A percentile compares a stretch with the other conserved stretches of the same genome.
These are phyloP conservation scores for Dioscorea zingiberensis DNA, from an alignment of 106 monocot genomes.

Conservation along the genomic window DNA sequence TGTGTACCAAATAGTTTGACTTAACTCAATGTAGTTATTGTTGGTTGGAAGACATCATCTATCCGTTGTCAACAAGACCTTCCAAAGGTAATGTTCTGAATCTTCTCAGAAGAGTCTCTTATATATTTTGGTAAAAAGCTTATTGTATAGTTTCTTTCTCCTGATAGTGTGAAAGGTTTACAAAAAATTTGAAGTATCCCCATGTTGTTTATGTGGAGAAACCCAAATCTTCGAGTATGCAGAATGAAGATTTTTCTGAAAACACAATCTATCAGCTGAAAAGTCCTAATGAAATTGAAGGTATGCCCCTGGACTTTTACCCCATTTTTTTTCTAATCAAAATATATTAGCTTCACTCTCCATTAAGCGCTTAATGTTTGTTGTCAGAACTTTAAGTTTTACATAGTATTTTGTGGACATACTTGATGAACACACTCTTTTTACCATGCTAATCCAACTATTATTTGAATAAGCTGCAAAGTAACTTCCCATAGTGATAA, in stretches of 20 bases:
- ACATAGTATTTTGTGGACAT: no score
- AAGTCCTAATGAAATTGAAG: slow-evolving; percentile 56
- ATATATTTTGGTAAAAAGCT: no score
- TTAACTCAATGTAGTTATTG: slow-evolving; percentile 72
- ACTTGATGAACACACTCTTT: no score
- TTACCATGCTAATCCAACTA: no score
- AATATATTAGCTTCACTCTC: no score
- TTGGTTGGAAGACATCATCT: slow-evolving; percentile 88
- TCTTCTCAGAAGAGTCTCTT: not conserved
- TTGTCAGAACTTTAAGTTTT: no score
- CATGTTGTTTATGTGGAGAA: slow-evolving; percentile 67
- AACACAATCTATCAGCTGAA: slow-evolving; percentile 14
- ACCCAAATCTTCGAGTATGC: slow-evolving; percentile 17
- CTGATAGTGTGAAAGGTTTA: slow-evolving; percentile 45
- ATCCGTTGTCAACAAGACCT: slow-evolving; percentile 62
- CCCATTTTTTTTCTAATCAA: no score
- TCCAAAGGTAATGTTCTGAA: slow-evolving; percentile 70
- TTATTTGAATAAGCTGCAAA: no score
- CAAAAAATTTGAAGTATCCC: slow-evolving; percentile 44
- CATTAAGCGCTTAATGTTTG: no score
- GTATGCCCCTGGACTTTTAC: no score
- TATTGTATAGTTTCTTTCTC: not conserved
- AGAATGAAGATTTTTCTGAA: slow-evolving; percentile 24
- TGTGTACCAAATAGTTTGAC: not conserved
- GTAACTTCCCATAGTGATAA: no score